Evolutionary conservation across 148 eudicot species (phyloP).

Genomic region (Nyssa sinensis): DNA sequence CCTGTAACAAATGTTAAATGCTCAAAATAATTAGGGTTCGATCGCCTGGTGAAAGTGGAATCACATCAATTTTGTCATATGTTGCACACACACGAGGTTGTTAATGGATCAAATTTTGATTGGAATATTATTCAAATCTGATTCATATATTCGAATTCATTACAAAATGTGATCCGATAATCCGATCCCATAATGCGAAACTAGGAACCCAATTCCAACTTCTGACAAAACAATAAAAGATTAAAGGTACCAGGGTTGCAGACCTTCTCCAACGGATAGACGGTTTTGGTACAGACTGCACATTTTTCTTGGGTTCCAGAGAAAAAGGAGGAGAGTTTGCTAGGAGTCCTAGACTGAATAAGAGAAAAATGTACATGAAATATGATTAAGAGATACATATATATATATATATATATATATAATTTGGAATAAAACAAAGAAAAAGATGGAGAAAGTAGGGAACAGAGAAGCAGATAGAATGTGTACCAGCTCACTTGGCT

Average conservation of each 20-base stretch:
- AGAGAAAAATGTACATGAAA: not conserved
- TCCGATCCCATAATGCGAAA: no score
- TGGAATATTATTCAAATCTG: no score
- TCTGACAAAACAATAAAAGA: not conserved
- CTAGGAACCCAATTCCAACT: not conserved
- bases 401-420: not conserved
- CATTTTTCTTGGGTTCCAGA: constrained; percentile 93
- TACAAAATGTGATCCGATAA: no score
- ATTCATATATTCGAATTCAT: no score
- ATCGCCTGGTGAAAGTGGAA: no score
- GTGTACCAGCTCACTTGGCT: constrained; percentile 41
- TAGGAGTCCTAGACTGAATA: constrained; percentile 44
- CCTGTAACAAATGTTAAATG: constrained; percentile 26
- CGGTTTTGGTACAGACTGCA: constrained; percentile 70
- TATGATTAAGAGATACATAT: not conserved
- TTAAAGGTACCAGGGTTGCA: not conserved
- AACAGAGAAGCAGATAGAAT: not conserved
- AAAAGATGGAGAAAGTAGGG: not conserved
- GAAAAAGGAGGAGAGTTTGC: constrained; percentile 65
- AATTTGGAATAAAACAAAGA: not conserved
- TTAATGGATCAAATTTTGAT: no score
- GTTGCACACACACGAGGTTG: no score
- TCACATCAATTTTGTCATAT: no score
- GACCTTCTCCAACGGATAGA: constrained; percentile 90
- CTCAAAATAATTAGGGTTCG: no score